Evolutionary conservation across 2,329 filamentous ascomycete species (phyloP).

Genomic region (Talaromyces funiculosus): DNA sequence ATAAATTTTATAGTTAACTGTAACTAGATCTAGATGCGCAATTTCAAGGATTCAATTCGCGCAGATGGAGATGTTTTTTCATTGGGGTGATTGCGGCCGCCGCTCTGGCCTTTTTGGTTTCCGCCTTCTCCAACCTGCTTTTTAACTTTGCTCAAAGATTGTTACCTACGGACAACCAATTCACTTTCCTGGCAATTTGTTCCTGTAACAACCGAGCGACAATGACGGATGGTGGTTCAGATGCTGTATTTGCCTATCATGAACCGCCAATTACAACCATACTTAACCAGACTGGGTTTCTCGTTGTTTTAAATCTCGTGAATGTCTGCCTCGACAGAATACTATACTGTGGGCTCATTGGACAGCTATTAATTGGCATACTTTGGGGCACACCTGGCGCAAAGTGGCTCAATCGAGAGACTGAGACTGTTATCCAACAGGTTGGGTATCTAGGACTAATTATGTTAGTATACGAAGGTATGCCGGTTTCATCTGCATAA

Average conservation of each 20-base stretch:
- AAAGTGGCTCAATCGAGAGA: slow-evolving; percentile 50
- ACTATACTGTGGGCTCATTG: slow-evolving; percentile 65
- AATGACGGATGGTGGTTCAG: too few species aligned
- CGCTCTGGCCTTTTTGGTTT: too few species aligned
- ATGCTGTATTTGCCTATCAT: slow-evolving; percentile 58
- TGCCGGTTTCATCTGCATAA: rapidly evolving
- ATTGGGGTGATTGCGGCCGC: too few species aligned
- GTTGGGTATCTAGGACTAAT: slow-evolving; percentile 70
- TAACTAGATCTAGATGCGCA: too few species aligned
- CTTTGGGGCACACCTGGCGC: slow-evolving; percentile 64
- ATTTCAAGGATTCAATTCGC: too few species aligned
- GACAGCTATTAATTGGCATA: slow-evolving; percentile 65
- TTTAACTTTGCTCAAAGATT: too few species aligned
- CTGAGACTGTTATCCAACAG: slow-evolving; percentile 55
- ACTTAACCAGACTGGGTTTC: slow-evolving; percentile 56
- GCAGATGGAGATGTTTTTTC: too few species aligned
- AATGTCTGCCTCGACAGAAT: slow-evolving; percentile 54
- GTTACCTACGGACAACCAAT: too few species aligned
- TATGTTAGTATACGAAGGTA: slow-evolving; percentile 65
- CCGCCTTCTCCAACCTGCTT: too few species aligned
- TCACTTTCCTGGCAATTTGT: too few species aligned
- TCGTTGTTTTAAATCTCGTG: slow-evolving; percentile 56
- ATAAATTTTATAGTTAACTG: too few species aligned
- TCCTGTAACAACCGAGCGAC: too few species aligned
- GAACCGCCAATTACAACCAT: slow-evolving; percentile 58